A percentile compares a stretch with the other conserved stretches of the same genome.
These are phyloP conservation scores for Teratosphaeria nubilosa DNA, from an alignment of 2,329 filamentous ascomycete genomes.

Conservation along the genomic window DNA sequence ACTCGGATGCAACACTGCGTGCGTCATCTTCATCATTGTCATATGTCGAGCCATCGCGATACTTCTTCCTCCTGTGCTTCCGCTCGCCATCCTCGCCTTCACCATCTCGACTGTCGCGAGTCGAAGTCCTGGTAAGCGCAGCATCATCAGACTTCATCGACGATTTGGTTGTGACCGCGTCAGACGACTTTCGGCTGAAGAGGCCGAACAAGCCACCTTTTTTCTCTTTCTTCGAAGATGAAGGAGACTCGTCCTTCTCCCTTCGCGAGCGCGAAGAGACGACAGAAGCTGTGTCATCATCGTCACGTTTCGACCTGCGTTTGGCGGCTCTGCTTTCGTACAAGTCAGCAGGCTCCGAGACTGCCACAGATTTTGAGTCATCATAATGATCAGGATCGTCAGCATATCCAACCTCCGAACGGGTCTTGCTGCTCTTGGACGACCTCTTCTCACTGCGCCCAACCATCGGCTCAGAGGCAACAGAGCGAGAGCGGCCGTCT, in stretches of 20 bases:
- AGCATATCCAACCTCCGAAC: slow-evolving; percentile 19
- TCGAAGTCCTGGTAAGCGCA: slow-evolving; percentile 10
- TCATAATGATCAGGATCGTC: slow-evolving; percentile 16
- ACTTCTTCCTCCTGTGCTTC: slow-evolving; percentile 33
- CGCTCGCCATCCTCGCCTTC: slow-evolving; percentile 36
- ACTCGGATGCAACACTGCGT: slow-evolving; percentile 15
- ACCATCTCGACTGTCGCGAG: slow-evolving; percentile 20
- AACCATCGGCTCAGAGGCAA: slow-evolving; percentile 17
- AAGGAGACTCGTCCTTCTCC: slow-evolving; percentile 27
- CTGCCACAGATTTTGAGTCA: slow-evolving; percentile 32
- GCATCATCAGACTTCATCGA: slow-evolving; percentile 10
- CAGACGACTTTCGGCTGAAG: slow-evolving; percentile 36
- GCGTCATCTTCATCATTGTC: slow-evolving; percentile 15
- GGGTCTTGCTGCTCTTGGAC: slow-evolving; percentile 18
- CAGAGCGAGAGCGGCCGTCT: slow-evolving; percentile 3
- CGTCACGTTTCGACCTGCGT: slow-evolving; percentile 31
- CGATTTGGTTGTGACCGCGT: slow-evolving; percentile 23
- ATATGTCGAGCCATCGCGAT: slow-evolving; percentile 28
- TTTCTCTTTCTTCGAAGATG: slow-evolving; percentile 29
- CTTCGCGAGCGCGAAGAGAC: slow-evolving; percentile 30
- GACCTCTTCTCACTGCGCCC: slow-evolving; percentile 25
- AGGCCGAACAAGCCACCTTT: slow-evolving; percentile 37
- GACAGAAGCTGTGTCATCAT: slow-evolving; percentile 33
- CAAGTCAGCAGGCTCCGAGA: slow-evolving; percentile 31
- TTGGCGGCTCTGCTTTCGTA: slow-evolving; percentile 31